These are phyloP conservation scores for Kitagawia praeruptora DNA, from an alignment of 129 eudicot species.

Conservation along the genomic window DNA sequence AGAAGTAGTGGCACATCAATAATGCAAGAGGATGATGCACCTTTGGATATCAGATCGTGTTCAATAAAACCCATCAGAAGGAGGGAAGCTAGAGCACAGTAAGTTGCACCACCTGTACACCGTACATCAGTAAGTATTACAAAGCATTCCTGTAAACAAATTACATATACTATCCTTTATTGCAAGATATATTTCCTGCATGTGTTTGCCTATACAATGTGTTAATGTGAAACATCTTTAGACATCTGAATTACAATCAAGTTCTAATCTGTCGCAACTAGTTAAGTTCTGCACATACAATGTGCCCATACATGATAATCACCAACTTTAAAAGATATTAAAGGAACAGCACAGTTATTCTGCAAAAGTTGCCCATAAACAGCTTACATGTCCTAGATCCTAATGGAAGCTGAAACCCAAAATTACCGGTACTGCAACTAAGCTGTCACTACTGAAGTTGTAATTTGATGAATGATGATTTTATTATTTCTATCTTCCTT, in stretches of 20 bases:
- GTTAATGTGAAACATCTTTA: neutral
- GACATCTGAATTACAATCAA: neutral
- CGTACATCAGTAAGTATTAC: conserved; percentile 38
- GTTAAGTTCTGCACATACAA: neutral
- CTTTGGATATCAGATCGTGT: conserved; percentile 45
- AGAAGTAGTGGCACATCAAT: conserved; percentile 71
- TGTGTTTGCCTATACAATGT: neutral
- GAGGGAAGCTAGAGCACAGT: conserved; percentile 93
- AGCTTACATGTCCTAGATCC: neutral
- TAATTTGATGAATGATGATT: neutral
- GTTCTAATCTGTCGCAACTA: neutral
- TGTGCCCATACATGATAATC: neutral
- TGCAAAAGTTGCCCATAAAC: neutral
- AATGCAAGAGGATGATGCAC: conserved; percentile 34
- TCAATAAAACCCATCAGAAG: conserved; percentile 83
- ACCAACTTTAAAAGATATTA: neutral
- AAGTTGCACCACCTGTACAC: conserved; percentile 99
- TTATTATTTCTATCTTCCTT: neutral
- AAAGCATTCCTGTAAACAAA: conserved; percentile 4
- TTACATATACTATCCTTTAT: neutral
- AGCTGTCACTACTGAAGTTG: neutral
- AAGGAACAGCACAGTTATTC: neutral
- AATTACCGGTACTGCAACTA: neutral
- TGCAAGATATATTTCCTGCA: conserved; percentile 1
- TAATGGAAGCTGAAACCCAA: neutral